Evolutionary conservation across 495 filamentous ascomycete species (phyloP), one percentile per base, ranked within the genome.

Genomic region (Talaromyces thailandensis): DNA sequence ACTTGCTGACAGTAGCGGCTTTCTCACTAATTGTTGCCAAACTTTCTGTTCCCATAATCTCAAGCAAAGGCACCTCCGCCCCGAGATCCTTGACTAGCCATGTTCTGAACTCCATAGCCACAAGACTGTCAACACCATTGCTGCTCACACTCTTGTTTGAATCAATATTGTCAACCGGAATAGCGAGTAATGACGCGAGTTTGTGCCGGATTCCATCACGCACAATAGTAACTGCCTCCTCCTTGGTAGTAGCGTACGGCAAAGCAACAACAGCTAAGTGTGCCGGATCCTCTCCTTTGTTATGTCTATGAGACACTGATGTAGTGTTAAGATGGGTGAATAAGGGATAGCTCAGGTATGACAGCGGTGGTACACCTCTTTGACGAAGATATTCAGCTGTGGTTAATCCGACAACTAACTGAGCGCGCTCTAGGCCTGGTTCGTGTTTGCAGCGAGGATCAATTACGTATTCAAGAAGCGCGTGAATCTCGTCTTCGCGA

Each of bases 81-180:
- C 67, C 70, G 1, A 81, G 58, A 21, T 65, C 65, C 29, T 72
- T 72, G 14, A 71, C 59, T 29, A 71, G 76, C 79, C 80, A 82
- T 5, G 68, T 72, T 8, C 77, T 68, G 51, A 83, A 66, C 61
- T 82, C 80, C 62, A 83, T 76, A 4, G 74, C 70, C 6, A 82
- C 71, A 11, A 82, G 66, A 0, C 76, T 79, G 57, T 83, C 80
- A 28, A 82, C 67, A 3, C 73, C 70, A 6, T 73, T 60, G 29
- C 71, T 67, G 0, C 69, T 66, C 40, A 81, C 66, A 6, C 48
- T 59, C 37, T 70, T 62, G 5, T 65, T 63, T 1, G 70, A 64
- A 53, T 79, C 71, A 2, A 81, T 50, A 3, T 80, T 79, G 3
- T 76, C 75, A 7, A 73, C 66, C 8, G 74, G 66, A 11, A 75